Evolutionary conservation across 306 rosid genomes (phyloP), one percentile per base, ranked within the genome.

Genomic region (Hylodesmum podocarpum): DNA sequence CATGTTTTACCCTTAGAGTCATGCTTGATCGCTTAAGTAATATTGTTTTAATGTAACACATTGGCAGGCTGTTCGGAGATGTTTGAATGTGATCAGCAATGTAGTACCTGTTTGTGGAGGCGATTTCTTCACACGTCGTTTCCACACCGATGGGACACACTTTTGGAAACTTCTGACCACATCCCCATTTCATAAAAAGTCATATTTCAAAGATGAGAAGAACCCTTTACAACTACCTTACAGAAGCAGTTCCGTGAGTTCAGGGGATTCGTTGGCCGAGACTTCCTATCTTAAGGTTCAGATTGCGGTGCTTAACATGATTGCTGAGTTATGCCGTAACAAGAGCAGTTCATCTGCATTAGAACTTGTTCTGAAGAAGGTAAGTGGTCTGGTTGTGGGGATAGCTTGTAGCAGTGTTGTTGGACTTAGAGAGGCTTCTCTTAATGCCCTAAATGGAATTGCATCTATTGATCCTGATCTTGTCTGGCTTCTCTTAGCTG

Each of bases 401-500:
- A 89, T 92, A 57, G 97, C 97, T 72, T 95, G 91, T 65, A 92
- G 97, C 82, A 86, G 93, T n/a, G 78, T 95, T 49, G 75, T 62
- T 47, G 96, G 92, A 70, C 97, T 94, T 16, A 90, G 78, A 0
- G 91, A 91, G 34, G 93, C 97, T 41, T 85, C 97, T 65, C 39
- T 85, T 49, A 90, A 88, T 77, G 90, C 98, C 61, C 97, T 95
- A 50, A 78, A 70, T 10, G 98, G 97, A 27, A 89, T 95, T 76
- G 96, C 97, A 11, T 89, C 85, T 11, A 75, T 95, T 18, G 97
- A 95, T 67, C 84, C 98, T 19, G 98, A 95, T 90, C 97, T 92
- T 29, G 79, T 92, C 66, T 95, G 97, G 98, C 93, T 95, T 90
- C 97, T 95, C 28, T 64, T 95, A 31, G 97, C 96, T 22, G 98